Evolutionary conservation across 805 yeast species (phyloP), one percentile per base, ranked within the genome.

Genomic region (Saccharomyces eubayanus): DNA sequence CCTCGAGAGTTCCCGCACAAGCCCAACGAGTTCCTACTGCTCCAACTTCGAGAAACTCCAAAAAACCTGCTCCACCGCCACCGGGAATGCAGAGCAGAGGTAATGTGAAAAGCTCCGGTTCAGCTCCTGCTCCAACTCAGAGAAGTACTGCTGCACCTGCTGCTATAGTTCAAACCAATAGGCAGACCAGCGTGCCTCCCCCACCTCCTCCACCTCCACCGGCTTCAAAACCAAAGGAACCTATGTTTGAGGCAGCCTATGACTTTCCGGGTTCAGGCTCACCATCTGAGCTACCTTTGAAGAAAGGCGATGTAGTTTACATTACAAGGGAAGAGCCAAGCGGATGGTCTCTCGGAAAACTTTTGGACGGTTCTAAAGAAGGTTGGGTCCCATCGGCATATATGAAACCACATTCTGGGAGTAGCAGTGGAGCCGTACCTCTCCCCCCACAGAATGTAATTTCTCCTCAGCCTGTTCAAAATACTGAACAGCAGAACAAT

Each of bases 371-470:
- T 45, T 65, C 84, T 0, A 79, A 75, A 53, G 94, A 90, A 68
- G 99, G 99, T 5, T 94, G 99, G 99, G 92, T 94, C 10, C 99
- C 99, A 14, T 85, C 94, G 21, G 87, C 91, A 16, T 94, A 91
- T 67, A 82, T 92, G 64, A 82, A 76, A 24, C 82, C 80, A 57
- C 81, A 85, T 40, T 70, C 74, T 0, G 69, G 67, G 12, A 64
- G 65, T 2, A 59, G 62, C 0, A 48, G 64, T 1, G 52, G 63
- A 8, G 52, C 67, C 0, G 59, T 72, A 2, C 66, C 75, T 14
- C 71, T 76, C 6, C 70, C 79, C 20, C 72, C 77, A 16, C 27
- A 40, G 5, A 36, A 48, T 10, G 31, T 49, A 10, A 24, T 48
- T 41, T 36, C 45, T n/a, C 29, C 51, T n/a, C 43, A 46, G 28